Conservation (phyloP, 148 eudicot species). For the Rhododendron vialii region DNA sequence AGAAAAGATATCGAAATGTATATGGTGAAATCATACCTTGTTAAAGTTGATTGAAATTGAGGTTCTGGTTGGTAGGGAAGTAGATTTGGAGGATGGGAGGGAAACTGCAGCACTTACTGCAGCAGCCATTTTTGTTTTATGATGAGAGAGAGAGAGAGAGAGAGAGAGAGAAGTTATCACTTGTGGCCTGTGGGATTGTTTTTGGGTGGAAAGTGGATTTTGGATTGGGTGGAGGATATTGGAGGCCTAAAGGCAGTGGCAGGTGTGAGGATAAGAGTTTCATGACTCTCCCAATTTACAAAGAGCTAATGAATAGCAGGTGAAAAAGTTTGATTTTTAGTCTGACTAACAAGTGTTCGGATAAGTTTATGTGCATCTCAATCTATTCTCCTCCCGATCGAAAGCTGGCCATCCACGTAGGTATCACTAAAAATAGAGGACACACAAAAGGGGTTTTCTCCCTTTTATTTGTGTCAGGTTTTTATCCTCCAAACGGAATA, state of each 20-base stretch:
- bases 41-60: slow-evolving; percentile 49
- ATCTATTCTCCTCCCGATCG: too few relatives aligned
- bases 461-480: too few relatives aligned
- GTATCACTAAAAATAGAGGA: too few relatives aligned
- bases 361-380: too few relatives aligned
- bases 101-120: slow-evolving; percentile 91
- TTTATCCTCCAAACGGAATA: too few relatives aligned
- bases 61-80: slow-evolving; percentile 50
- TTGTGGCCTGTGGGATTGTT: background rate
- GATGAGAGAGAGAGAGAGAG: slow-evolving; percentile 9
- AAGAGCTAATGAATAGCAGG: background rate
- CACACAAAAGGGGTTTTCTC: too few relatives aligned
- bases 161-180: background rate
- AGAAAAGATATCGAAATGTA: background rate
- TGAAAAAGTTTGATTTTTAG: background rate
- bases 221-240: slow-evolving; percentile 73
- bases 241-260: slow-evolving; percentile 44
- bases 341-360: background rate
- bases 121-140: slow-evolving; percentile 63
- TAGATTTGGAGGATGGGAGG: slow-evolving; percentile 67
- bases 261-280: slow-evolving; percentile 59
- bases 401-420: too few relatives aligned
- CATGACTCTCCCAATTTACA: slow-evolving; percentile 1
- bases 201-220: slow-evolving; percentile 29
- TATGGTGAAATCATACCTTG: slow-evolving; percentile 41